Conservation (phyloP, 495 filamentous ascomycete species). For the Tuber aestivum region DNA sequence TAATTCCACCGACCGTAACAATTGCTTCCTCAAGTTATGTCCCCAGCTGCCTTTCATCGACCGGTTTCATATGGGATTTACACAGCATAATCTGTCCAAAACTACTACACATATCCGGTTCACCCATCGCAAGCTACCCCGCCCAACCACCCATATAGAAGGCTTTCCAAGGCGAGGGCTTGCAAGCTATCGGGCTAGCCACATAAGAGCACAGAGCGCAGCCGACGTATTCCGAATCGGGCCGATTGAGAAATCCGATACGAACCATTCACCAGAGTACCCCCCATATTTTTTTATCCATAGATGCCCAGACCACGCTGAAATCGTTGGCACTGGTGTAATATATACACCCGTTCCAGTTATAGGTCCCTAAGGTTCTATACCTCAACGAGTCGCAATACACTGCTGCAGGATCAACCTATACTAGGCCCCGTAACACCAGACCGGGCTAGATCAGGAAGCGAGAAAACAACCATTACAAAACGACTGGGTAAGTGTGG, state of each 20-base stretch:
- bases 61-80: neutral
- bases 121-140: neutral
- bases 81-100: neutral
- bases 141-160: neutral
- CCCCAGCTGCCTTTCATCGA: neutral
- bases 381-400: neutral
- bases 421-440: neutral
- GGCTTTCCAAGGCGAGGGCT: neutral
- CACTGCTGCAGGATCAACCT: neutral
- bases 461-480: neutral
- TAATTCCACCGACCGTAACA: neutral
- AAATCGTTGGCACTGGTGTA: neutral
- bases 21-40: neutral
- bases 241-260: neutral
- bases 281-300: neutral
- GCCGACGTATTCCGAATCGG: neutral
- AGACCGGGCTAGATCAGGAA: neutral
- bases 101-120: neutral
- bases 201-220: neutral
- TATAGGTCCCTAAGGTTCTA: neutral
- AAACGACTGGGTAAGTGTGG: neutral
- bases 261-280: neutral
- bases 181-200: neutral
- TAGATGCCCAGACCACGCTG: neutral
- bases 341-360: neutral